Evolutionary conservation across 108 stramenopile genomes (phyloP).

Genomic region (Aurantiochytrium sp.): DNA sequence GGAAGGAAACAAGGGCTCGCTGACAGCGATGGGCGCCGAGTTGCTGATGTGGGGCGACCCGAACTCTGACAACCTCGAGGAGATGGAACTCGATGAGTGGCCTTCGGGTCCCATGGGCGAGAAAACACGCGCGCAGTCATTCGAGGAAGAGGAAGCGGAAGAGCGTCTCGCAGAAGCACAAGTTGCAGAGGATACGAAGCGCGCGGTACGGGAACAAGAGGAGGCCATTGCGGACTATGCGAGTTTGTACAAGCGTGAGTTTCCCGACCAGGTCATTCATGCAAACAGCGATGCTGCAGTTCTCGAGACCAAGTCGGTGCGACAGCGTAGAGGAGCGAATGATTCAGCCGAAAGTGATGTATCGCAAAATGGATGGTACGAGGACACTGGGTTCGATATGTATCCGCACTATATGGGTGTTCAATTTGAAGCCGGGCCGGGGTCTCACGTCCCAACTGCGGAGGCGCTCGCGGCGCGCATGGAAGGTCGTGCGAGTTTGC

Average conservation of each 20-base stretch:
- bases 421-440: neutral
- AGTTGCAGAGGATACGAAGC: neutral
- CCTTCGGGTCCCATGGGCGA: neutral
- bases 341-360: neutral
- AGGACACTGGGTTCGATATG: neutral
- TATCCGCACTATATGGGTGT: slow-evolving; percentile 15
- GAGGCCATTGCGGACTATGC: neutral
- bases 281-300: neutral
- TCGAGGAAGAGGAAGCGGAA: neutral
- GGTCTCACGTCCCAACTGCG: neutral
- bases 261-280: neutral
- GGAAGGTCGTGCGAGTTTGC: neutral
- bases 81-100: neutral
- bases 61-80: neutral
- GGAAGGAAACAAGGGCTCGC: neutral
- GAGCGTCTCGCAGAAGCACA: neutral
- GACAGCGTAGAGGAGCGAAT: neutral
- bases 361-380: neutral
- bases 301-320: neutral
- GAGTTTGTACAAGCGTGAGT: neutral
- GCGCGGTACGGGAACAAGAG: neutral
- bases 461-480: neutral
- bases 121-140: neutral
- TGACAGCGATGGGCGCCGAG: neutral
- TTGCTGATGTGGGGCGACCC: neutral